Evolutionary conservation across 345 rosid species (phyloP).

Genomic region (Bruguiera gymnorhiza): DNA sequence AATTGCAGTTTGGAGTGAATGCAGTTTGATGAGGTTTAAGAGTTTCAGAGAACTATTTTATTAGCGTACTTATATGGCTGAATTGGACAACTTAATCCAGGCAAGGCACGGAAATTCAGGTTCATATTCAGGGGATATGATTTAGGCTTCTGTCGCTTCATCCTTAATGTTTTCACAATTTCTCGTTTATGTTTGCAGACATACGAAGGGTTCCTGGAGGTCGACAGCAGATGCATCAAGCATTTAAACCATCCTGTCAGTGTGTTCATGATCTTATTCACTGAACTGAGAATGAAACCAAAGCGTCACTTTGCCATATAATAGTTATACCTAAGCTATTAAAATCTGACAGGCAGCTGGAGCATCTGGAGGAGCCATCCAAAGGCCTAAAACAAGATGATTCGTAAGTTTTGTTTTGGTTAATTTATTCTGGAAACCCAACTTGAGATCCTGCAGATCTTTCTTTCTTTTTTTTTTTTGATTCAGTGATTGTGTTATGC

Average conservation of each 20-base stretch:
- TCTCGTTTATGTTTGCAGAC: constrained; percentile 48
- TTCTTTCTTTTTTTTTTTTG: neutral
- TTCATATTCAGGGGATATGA: no score
- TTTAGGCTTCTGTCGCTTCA: no score
- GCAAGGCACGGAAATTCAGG: no score
- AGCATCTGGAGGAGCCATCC: constrained; percentile 46
- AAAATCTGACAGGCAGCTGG: constrained; percentile 43
- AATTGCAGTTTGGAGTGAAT: no score
- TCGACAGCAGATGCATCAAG: constrained; percentile 65
- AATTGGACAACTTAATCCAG: no score
- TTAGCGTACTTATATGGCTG: no score
- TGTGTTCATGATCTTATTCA: constrained; percentile 17
- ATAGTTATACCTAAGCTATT: neutral
- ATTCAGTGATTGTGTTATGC: constrained; percentile 18
- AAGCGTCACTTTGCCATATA: neutral
- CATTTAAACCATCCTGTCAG: constrained; percentile 60
- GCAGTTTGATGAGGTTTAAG: no score
- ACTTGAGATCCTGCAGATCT: neutral
- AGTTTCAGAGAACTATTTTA: no score
- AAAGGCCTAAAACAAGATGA: constrained; percentile 44
- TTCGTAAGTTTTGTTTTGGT: constrained; percentile 41
- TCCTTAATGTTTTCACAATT: no score
- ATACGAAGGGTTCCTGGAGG: constrained; percentile 88
- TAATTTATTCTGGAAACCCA: neutral
- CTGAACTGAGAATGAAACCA: no score